Base-by-base conservation (phyloP, 306 rosid species). In the Lagenaria siceraria region DNA sequence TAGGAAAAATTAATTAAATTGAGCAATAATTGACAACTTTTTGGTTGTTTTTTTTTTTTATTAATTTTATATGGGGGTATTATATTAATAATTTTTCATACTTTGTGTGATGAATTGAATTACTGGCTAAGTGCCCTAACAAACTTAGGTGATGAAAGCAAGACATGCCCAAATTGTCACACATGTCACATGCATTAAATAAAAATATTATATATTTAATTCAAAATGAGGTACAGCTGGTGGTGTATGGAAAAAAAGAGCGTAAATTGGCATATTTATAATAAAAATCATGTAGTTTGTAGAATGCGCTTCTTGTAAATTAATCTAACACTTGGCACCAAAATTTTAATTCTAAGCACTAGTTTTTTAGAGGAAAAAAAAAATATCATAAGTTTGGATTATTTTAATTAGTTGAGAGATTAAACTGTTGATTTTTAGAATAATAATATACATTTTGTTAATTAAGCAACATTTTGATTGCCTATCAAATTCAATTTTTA, bases 131-230 rank as follows among this genome's bases (percentile, higher is more conserved):
- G 76, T 24, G 4, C 17, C 40, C 18, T 40, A 25, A 19, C 7
- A 62, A 19, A 15, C 25, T 52, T 43, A 76, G 71, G 60, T 76
- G 80, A 77, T 64, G 49, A 35, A 62, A 77, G 60, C 86, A 73
- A 61, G 75, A 77, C 59, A 62, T 74, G 59, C 52, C 52, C 72
- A 24, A 35, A 35, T 53, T 80, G 68, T 80, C 77, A 80, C 81
- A 48, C 31, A 49, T 54, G 65, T 74, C 66, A 73, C 40, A 51
- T 33, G n/a, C 58, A 72, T 72, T 72, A 27, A 72, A 48, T 72
- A 24, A 15, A 46, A 48, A 71, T 24, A 72, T 19, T 72, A 72
- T 48, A 48, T 48, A 27, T 72, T 71, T 25, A 46, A 71, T 46
- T 24, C 3, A 24, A 51, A 4, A 48, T 46, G 56, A 43, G 36